Percentiles rank a stretch among this genome's conserved stretches.
Conservation (phyloP, 192 early-diverging fungal species). For the Mortierella antarctica region DNA sequence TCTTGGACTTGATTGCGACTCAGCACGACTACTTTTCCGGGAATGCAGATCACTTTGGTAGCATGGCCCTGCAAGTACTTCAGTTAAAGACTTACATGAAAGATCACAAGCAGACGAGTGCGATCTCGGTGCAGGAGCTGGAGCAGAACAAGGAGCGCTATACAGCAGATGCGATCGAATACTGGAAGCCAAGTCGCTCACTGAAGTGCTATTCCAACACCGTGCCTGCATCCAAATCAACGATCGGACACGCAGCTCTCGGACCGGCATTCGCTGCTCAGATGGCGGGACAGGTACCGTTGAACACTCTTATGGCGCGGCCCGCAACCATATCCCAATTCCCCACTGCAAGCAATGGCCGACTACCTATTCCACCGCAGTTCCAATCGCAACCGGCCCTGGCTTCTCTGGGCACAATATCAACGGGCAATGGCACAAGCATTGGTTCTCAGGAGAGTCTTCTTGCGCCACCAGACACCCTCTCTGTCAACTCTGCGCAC, state of each 20-base stretch:
- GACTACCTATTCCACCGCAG: constrained; percentile 16
- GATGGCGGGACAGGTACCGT: constrained; percentile 24
- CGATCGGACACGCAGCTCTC: constrained; percentile 24
- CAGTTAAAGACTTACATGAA: constrained; percentile 53
- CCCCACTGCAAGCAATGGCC: background rate
- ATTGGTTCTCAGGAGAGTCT: background rate
- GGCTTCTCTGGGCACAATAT: background rate
- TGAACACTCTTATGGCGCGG: constrained; percentile 11
- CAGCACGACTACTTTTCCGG: constrained; percentile 52
- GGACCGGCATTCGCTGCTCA: constrained; percentile 38
- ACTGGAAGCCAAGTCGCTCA: constrained; percentile 53
- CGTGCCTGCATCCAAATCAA: constrained; percentile 8
- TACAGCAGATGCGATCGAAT: constrained; percentile 39
- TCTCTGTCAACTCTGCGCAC: constrained; percentile 1
- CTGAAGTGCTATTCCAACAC: constrained; percentile 40
- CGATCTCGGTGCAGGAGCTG: constrained; percentile 15
- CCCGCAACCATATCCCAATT: constrained; percentile 31
- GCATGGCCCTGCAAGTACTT: constrained; percentile 45
- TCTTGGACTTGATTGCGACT: constrained; percentile 54
- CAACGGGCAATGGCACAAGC: background rate
- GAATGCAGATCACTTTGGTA: constrained; percentile 46
- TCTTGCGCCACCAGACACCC: background rate
- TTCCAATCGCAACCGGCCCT: constrained; percentile 13
- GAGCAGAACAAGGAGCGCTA: constrained; percentile 51
- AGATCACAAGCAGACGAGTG: constrained; percentile 39